Base-by-base conservation (phyloP, 1,284 basidiomycete genomes). In the Austroboletus rostrupii region DNA sequence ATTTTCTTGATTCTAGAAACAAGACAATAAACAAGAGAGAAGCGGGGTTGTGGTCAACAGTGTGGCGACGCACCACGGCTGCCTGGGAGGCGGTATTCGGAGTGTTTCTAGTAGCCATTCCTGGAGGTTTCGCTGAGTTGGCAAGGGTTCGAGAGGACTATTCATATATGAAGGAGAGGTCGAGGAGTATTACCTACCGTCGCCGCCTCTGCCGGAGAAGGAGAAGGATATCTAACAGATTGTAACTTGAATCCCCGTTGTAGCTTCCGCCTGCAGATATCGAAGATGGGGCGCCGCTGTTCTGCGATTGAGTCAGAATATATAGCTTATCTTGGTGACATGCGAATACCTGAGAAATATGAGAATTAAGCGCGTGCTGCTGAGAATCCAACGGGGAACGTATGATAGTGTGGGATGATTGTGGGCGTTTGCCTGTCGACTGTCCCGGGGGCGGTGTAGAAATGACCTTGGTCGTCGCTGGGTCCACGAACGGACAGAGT, bases 281-380 rank as follows among this genome's bases (percentile, higher is more conserved):
- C 39, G 50, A 57, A 49, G 56, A 52, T 17, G 44, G 13, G 35
- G 46, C 5, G 12, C 39, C 43, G 9, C 48, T 52, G 16, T 50
- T 48, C 66, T 64, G 43, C 6, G 21, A 38, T 21, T 26, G 43
- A 45, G 28, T 64, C 26, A 65, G 62, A 26, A 50, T 35, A 9
- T 45, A 43, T 17, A 21, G 26, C 6, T 37, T 38, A 46, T 43
- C 29, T 26, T 17, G 19, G 31, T 36, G 28, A 43, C n/a, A 43
- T 40, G 37, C 6, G 21, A 53, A 41, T 58, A 66, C 61, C 52
- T 55, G 52, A 33, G 52, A 47, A 49, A 29, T 29, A 3, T 35
- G 43, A 20, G 37, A 16, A 44, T 46, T 49, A 17, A 48, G 17
- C 16, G 55, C 31, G 28, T 54, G 48, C 45, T 53, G 57, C 20